Evolutionary conservation across 257 asterid genomes (phyloP), one percentile per base, ranked within the genome.

Genomic region (Solanum neorickii): DNA sequence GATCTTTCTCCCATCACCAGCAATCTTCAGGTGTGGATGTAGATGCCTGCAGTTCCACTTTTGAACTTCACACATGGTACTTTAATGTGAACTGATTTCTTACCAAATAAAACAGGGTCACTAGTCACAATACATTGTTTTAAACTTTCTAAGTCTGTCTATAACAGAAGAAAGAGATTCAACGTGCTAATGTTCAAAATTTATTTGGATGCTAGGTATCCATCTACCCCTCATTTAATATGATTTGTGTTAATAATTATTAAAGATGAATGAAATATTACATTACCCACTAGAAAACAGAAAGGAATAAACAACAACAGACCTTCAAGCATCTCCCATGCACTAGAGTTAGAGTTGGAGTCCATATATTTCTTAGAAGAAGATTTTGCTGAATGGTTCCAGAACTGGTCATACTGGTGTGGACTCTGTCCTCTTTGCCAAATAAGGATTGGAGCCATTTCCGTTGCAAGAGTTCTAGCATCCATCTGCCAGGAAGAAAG

Each of bases 381-480:
- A 86, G 87, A 78, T 84, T 92, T 93, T 87, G 92, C 77, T 68
- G 94, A 90, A 20, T 89, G 86, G 87, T 88, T 90, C 96, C 98
- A 94, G 77, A 89, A 91, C 91, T 93, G 96, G 89, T 89, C 88
- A 87, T 92, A 93, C 87, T 90, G 90, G 87, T 94, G 94, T 10
- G 97, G 95, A 70, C 93, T 91, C 87, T 88, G 94, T 68, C 95
- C 98, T 89, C 93, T 89, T 84, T 91, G 94, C 99, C 99, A 96
- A 94, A 95, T 93, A 72, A 96, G 89, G 88, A 96, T 87, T 33
- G 99, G 95, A 88, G 98, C 96, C 93, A 96, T 90, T 92, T 96
- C 99, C 91, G 92, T 88, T 62, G 99, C 96, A 86, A 96, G 97
- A 92, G 94, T 96, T 87, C 94, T 94, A 88, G 96, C 95, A 92